Evolutionary conservation across 2,329 filamentous ascomycete species (phyloP), one percentile per base, ranked within the genome.

Genomic region (Escovopsis sp.): DNA sequence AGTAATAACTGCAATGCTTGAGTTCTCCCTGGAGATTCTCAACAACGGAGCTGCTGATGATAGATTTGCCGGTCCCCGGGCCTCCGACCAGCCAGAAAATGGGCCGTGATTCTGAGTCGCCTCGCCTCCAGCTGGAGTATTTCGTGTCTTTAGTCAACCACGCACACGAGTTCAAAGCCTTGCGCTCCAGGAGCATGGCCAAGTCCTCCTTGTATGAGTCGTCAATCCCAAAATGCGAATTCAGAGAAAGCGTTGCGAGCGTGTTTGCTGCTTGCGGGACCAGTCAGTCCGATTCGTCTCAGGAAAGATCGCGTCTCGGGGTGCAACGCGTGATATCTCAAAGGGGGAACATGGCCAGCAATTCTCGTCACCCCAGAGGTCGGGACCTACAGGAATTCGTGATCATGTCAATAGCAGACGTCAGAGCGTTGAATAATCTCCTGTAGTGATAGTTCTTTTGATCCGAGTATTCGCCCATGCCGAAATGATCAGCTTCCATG

Each of bases 401-500:
- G 9, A 45, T 45, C 25, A 41, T 41, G 9, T 42, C 40, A 12
- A 45, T 33, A 1, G 43, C 43, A 27, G 20, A 40, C 4, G 33
- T 25, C 9, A 45, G 37, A n/a, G 43, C 43, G 12, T 45, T 45
- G 25, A 32, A 39, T 15, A 45, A 25, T 13, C 39, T 42, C 33
- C 11, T 42, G 25, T 45, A 45, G 29, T 45, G 39, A 16, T 37
- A 37, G 34, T 45, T 35, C 9, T 25, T 20, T 14, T 10, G 30
- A 16, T 6, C 31, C 5, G 15, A 36, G 14, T 40, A 45, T 5
- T 45, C 42, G 40, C 39, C 39, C 13, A 45, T 24, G 8, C 37
- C 39, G 15, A 39, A 36, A 36, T 45, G 43, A 7, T 45, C 40
- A 1, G 43, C 40, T 20, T 45, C 38, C 43, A 45, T 43, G 10